Percentiles rank a stretch among this genome's conserved stretches.
These are phyloP conservation scores for Phytophthora fragariaefolia DNA, from an alignment of 352 stramenopile species.

Conservation along the genomic window DNA sequence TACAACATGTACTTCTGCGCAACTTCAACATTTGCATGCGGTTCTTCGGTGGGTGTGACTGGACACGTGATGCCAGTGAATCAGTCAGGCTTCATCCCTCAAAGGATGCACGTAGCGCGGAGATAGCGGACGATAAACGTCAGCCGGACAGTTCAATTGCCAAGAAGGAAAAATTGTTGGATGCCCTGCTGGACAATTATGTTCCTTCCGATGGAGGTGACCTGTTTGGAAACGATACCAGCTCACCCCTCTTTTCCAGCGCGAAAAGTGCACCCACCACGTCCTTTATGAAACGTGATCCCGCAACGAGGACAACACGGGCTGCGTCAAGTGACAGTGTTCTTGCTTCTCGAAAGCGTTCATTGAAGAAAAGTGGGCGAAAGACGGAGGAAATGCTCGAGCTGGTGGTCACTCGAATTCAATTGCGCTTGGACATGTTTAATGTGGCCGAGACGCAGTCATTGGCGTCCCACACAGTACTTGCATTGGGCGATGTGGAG, in stretches of 20 bases:
- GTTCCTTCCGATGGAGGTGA: constrained; percentile 65
- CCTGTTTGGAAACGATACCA: constrained; percentile 55
- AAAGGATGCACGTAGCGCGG: constrained; percentile 8
- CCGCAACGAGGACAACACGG: constrained; percentile 29
- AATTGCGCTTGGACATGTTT: constrained; percentile 87
- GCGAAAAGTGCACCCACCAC: constrained; percentile 44
- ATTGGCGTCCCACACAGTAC: constrained; percentile 74
- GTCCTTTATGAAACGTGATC: constrained; percentile 46
- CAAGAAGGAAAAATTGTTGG: constrained; percentile 78
- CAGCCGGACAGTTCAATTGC: constrained; percentile 22
- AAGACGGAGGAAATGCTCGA: constrained; percentile 93
- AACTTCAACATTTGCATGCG: constrained; percentile 91
- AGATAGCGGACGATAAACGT: constrained; percentile 2
- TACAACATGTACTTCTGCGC: constrained; percentile 82
- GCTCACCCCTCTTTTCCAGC: constrained; percentile 48
- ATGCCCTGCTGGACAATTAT: constrained; percentile 86
- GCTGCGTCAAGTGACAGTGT: constrained; percentile 26
- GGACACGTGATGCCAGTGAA: constrained; percentile 64
- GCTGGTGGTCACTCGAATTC: constrained; percentile 78
- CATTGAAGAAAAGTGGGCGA: constrained; percentile 77
- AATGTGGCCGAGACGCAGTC: constrained; percentile 78
- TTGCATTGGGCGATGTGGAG: constrained; percentile 83
- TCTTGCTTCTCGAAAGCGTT: constrained; percentile 52
- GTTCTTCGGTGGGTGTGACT: constrained; percentile 89
- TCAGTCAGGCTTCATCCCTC: constrained; percentile 33